Base-by-base conservation (phyloP, 306 rosid species). In the Sechiopsis laciniata region DNA sequence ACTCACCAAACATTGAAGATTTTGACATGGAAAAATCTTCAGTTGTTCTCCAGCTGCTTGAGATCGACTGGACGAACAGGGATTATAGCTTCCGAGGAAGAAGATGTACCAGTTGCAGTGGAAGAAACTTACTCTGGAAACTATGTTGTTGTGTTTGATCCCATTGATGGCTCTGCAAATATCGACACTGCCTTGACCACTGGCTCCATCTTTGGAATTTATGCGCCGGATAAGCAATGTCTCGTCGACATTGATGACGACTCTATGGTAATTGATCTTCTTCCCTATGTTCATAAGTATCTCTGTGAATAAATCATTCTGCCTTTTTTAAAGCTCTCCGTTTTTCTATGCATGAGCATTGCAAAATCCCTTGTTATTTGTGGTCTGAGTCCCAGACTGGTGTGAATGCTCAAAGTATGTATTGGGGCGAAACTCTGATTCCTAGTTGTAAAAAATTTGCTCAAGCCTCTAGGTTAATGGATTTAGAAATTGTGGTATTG, bases 71-170 rank as follows among this genome's bases (percentile, higher is more conserved):
- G 86, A 2, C 66, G 81, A 26, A 83, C 86, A 0, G 83, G 81
- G 56, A 83, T 83, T 2, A 83, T 83, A 58, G 83, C 86, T 4
- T 83, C 86, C 1, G 83, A 83, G 75, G 86, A 83, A 72, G 86
- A 83, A 74, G 83, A 79, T 42, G 61, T 83, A 13, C 86, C 86
- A 9, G 83, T 83, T 48, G 86, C 86, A 2, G 86, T 83, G 21
- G 86, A 83, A 72, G 83, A 83, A 70, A 83, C 83, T 0, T 83
- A 76, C 75, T 83, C 81, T 17, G 83, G 86, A 61, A 74, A 83
- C 81, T 83, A 83, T 60, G 75, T 83, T 7, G 83, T 79, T 20
- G 83, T 83, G 53, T 79, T 83, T 52, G 86, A 83, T 55, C 86
- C 86, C 19, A 79, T 83, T 50, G 86, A 83, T 60, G 83, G 86